Evolutionary conservation across 495 filamentous ascomycete species (phyloP).

Genomic region (Penicillium egyptiacum): DNA sequence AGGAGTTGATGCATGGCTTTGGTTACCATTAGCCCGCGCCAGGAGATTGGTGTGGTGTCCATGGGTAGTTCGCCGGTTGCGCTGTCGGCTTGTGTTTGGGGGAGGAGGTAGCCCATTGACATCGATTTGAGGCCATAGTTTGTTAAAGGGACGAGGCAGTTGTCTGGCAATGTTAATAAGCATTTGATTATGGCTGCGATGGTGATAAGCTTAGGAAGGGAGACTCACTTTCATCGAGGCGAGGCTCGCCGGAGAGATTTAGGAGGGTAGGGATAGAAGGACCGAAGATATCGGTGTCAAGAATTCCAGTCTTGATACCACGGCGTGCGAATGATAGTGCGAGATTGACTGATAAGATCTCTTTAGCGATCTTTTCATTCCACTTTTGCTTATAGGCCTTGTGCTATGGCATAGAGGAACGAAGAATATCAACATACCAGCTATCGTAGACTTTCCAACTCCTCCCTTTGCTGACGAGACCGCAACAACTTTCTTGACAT

Average conservation of each 20-base stretch:
- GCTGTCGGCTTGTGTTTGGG: conserved; percentile 32
- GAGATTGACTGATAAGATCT: conserved; percentile 64
- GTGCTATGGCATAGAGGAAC: too few species aligned
- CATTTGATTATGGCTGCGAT: not conserved
- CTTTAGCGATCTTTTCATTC: conserved; percentile 8
- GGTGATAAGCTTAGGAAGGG: not conserved
- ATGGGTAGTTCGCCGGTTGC: conserved; percentile 39
- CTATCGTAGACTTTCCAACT: conserved; percentile 93
- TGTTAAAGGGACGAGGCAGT: conserved; percentile 82
- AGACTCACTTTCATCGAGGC: conserved; percentile 58
- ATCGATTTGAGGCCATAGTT: conserved; percentile 97
- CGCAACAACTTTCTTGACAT: conserved; percentile 84
- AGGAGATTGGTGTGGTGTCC: conserved; percentile 80
- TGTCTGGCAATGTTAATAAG: conserved; percentile 48
- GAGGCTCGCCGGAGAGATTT: conserved; percentile 71
- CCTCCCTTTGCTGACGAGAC: conserved; percentile 96
- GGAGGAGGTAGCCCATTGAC: conserved; percentile 94
- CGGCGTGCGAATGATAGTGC: conserved; percentile 79
- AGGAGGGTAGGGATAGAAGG: conserved; percentile 91
- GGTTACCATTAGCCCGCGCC: conserved; percentile 96
- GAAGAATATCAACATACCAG: conserved; percentile 51
- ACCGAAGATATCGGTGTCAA: conserved; percentile 96
- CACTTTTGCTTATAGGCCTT: not conserved
- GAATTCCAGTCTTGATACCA: conserved; percentile 78
- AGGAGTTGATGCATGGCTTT: conserved; percentile 95